Conservation (phyloP, 768 basidiomycete species). For the Russula virescens region DNA sequence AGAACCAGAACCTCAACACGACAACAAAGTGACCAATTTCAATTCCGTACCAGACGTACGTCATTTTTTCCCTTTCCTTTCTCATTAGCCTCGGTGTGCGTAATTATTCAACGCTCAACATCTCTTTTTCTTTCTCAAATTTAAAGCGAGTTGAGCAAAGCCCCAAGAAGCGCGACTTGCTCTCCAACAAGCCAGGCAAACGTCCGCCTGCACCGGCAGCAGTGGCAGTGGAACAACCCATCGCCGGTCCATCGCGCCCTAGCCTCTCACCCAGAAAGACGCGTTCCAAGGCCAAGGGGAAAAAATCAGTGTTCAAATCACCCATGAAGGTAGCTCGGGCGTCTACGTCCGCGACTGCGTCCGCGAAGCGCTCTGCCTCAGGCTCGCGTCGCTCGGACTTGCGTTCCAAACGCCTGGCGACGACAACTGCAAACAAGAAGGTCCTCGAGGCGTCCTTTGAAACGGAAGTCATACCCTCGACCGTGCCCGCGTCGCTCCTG, state of each 20-base stretch:
- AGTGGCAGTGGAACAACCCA: background rate
- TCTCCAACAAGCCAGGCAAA: background rate
- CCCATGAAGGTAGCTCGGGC: slow-evolving; percentile 4
- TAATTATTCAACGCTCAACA: background rate
- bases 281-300: slow-evolving; percentile 17
- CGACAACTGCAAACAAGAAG: too few relatives aligned
- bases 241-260: slow-evolving; percentile 5
- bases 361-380: slow-evolving; percentile 33
- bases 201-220: background rate
- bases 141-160: background rate
- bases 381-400: slow-evolving; percentile 17
- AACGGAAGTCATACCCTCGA: slow-evolving; percentile 44
- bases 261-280: slow-evolving; percentile 14
- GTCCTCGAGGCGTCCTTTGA: slow-evolving; percentile 42
- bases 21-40: background rate
- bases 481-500: slow-evolving; percentile 35
- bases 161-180: background rate
- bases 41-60: background rate
- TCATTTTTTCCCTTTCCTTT: background rate
- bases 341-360: slow-evolving; percentile 26
- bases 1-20: slow-evolving; percentile 3
- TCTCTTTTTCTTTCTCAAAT: background rate
- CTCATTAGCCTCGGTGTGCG: too few relatives aligned
- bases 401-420: slow-evolving; percentile 21
- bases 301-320: slow-evolving; percentile 11